A percentile compares a stretch with the other conserved stretches of the same genome.
Conservation (phyloP, 2,329 filamentous ascomycete genomes). For the Macrophomina tecta region DNA sequence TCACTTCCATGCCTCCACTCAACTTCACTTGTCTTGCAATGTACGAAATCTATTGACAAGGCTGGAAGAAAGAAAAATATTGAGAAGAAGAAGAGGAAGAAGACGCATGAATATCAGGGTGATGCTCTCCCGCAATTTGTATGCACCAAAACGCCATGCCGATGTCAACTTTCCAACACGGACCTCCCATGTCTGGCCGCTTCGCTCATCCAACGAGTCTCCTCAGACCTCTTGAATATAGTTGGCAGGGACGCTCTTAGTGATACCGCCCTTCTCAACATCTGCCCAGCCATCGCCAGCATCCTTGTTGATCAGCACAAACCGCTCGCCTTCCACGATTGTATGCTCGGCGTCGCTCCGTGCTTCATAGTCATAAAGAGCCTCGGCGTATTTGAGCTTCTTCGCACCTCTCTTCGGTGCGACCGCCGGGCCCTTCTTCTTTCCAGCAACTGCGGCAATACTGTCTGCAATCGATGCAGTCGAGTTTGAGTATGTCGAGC, state of each 20-base stretch:
- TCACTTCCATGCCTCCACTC: neutral
- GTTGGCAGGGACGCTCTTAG: conserved; percentile 89
- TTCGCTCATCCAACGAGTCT: neutral
- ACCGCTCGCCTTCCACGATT: conserved; percentile 89
- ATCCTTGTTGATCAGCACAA: conserved; percentile 88
- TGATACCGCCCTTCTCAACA: conserved; percentile 87
- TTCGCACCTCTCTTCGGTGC: conserved; percentile 90
- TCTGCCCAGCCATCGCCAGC: conserved; percentile 95
- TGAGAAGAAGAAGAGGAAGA: neutral
- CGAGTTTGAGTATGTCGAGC: conserved; percentile 74
- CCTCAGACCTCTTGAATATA: conserved; percentile 76
- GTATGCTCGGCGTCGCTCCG: conserved; percentile 85
- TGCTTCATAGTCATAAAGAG: conserved; percentile 88
- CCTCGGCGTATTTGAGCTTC: conserved; percentile 92
- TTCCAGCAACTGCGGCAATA: conserved; percentile 53
- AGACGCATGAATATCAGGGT: neutral
- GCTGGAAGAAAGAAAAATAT: neutral
- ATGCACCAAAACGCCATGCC: conserved; percentile 17
- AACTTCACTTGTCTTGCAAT: neutral
- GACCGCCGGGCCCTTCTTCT: conserved; percentile 91
- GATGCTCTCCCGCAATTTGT: conserved; percentile 3
- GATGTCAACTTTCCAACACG: conserved; percentile 18
- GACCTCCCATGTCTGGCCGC: neutral
- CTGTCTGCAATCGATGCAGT: conserved; percentile 72
- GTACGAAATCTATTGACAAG: neutral